Percentiles rank a stretch among this genome's conserved stretches.
These are phyloP conservation scores for Mercurialis annua DNA, from an alignment of 345 rosid genomes.

Conservation along the genomic window DNA sequence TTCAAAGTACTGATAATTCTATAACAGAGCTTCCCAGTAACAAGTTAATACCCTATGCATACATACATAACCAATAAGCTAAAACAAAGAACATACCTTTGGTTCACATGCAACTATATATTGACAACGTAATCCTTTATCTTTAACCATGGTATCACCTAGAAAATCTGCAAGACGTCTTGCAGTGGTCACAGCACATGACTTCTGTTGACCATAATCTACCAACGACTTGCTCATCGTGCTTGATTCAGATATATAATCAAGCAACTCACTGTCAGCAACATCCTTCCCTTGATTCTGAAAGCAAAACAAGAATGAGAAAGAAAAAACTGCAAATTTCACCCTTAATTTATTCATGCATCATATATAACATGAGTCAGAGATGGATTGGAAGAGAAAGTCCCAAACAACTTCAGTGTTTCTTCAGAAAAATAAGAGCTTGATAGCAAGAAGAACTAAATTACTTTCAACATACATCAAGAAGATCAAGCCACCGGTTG, in stretches of 20 bases:
- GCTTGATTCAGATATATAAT: slow-evolving; percentile 97
- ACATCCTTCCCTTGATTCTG: slow-evolving; percentile 92
- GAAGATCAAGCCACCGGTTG: slow-evolving; percentile 96
- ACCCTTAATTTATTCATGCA: slow-evolving; percentile 5
- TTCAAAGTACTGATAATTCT: slow-evolving; percentile 4
- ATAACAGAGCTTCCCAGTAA: slow-evolving; percentile 5
- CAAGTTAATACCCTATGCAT: neutral
- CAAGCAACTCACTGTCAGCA: slow-evolving; percentile 89
- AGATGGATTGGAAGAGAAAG: neutral
- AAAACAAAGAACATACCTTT: slow-evolving; percentile 44
- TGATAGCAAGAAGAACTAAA: neutral
- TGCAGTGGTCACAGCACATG: slow-evolving; percentile 98
- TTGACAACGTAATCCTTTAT: slow-evolving; percentile 96
- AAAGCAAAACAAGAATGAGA: slow-evolving; percentile 19
- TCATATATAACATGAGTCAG: neutral
- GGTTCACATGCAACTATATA: slow-evolving; percentile 97
- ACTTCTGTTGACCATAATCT: slow-evolving; percentile 93
- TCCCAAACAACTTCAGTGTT: neutral
- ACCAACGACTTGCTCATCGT: slow-evolving; percentile 98
- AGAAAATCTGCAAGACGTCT: slow-evolving; percentile 93
- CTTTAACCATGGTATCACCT: slow-evolving; percentile 91
- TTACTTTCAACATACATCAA: slow-evolving; percentile 59
- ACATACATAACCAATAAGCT: slow-evolving; percentile 6
- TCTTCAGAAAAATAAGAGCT: slow-evolving; percentile 1
- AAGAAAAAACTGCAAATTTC: slow-evolving; percentile 10